Base-by-base conservation (phyloP, 192 early-diverging fungal genomes). In the Umbelopsis sp. region DNA sequence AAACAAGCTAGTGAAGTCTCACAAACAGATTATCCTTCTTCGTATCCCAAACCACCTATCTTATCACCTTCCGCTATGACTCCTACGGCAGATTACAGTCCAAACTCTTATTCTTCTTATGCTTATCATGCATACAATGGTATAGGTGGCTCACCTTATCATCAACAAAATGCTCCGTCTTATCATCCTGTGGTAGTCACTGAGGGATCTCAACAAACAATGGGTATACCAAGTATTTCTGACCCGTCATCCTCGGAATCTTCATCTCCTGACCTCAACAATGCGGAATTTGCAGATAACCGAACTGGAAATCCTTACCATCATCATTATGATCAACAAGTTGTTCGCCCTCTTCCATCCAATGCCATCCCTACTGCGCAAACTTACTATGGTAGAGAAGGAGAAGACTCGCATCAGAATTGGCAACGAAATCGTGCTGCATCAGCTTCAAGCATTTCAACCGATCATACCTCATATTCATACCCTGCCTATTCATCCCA, bases 141-240 rank as follows among this genome's bases (percentile, higher is more conserved):
- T 26, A 62, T 62, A 6, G 38, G 38, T 41, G 56, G n/a, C 45
- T 50, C 32, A 0, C 44, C 45, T 20, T 65, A 71, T 45, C 43
- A 76, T 71, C 70, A 71, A 71, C 62, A 71, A 66, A 41, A 50
- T 69, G 26, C 50, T 52, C 45, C 75, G 56, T 45, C 70, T 68
- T 49, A 54, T 56, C 67, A 76, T 71, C 38, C 52, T 66, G 47
- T 71, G 51, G 70, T 66, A 62, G 29, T 76, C 52, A 49, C 65
- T 65, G 75, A 71, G 51, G 65, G 70, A 10, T 52, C 68, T 26
- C 62, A 69, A 34, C 47, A 52, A 29, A 45, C 70, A 8, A 70
- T 66, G 65, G 71, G 26, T 80, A 80, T 49, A 77, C 78, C 78
- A 26, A 77, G 72, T n/a, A 82, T 82, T 65, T 54, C 71, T 44